Evolutionary conservation across 352 stramenopile genomes (phyloP).

Genomic region (Phytophthora pinifolia): DNA sequence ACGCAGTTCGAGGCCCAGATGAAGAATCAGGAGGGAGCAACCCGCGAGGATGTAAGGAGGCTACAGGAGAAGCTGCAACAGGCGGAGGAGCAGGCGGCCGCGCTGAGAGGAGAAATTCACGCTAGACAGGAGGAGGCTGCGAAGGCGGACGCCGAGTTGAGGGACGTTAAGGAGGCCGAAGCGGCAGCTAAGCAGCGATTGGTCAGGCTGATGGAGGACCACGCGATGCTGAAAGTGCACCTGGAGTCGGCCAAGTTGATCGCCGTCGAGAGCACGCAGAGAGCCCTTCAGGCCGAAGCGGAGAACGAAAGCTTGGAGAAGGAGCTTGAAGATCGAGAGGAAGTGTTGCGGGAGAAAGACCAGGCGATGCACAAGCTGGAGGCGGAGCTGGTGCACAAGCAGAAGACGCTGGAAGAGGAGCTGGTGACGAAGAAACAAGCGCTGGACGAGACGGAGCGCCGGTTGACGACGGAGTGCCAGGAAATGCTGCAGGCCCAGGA

Average conservation of each 20-base stretch:
- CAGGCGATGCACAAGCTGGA: constrained; percentile 24
- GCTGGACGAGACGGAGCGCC: constrained; percentile 21
- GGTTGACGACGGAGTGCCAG: constrained; percentile 26
- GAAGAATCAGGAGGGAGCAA: constrained; percentile 28
- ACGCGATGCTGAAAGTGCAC: constrained; percentile 53
- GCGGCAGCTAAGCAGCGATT: constrained; percentile 48
- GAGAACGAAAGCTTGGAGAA: constrained; percentile 39
- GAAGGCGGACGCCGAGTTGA: constrained; percentile 41
- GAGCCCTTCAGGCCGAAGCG: constrained; percentile 38
- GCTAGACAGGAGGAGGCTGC: constrained; percentile 51
- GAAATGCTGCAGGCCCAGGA: constrained; percentile 36
- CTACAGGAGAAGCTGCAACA: constrained; percentile 36
- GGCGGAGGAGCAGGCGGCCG: constrained; percentile 39
- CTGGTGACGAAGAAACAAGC: constrained; percentile 27
- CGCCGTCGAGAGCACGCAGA: constrained; percentile 37
- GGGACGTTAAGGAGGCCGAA: constrained; percentile 36
- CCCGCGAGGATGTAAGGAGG: constrained; percentile 30
- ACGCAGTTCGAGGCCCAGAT: constrained; percentile 33
- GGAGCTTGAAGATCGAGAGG: constrained; percentile 26
- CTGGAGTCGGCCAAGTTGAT: constrained; percentile 33
- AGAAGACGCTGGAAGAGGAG: constrained; percentile 33
- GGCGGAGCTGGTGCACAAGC: constrained; percentile 27
- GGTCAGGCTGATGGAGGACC: constrained; percentile 61
- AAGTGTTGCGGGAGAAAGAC: constrained; percentile 17
- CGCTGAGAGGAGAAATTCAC: constrained; percentile 52